These are phyloP conservation scores for Erythrobasidium yunnanense DNA, from an alignment of 768 basidiomycete species.

Conservation along the genomic window DNA sequence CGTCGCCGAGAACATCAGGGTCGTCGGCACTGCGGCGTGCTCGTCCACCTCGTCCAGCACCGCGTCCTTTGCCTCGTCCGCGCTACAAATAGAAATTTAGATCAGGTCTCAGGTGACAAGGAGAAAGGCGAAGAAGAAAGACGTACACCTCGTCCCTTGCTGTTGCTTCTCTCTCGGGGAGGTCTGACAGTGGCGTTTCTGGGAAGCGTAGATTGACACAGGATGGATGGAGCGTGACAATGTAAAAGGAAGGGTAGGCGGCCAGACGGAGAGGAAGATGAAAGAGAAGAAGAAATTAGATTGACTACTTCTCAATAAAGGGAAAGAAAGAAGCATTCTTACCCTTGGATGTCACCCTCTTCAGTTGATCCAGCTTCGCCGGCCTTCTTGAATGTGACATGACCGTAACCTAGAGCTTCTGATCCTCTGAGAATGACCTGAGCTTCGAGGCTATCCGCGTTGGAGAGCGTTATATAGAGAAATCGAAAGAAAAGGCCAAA, in stretches of 20 bases:
- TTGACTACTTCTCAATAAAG: too few species aligned
- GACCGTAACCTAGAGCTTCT: constrained; percentile 81
- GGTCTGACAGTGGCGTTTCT: too few species aligned
- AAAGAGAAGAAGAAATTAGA: too few species aligned
- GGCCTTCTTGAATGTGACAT: constrained; percentile 65
- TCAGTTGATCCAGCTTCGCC: constrained; percentile 59
- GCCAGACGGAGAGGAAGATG: neutral
- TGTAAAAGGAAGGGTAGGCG: neutral
- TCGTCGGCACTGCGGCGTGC: constrained; percentile 20
- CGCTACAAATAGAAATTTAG: neutral
- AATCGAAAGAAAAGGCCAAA: neutral
- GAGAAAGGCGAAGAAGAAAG: neutral
- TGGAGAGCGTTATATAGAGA: neutral
- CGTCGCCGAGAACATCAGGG: neutral
- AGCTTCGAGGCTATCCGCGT: constrained; percentile 55
- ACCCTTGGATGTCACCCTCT: constrained; percentile 9
- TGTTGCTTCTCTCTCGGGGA: neutral
- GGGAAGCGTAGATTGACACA: too few species aligned
- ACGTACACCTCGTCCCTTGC: neutral
- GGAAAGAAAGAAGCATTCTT: neutral
- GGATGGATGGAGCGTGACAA: constrained; percentile 7
- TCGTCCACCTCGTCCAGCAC: neutral
- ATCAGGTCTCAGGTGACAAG: neutral
- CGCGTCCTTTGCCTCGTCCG: neutral
- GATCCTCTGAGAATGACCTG: constrained; percentile 74